phyloP scores from a whole-genome alignment of 2,329 filamentous ascomycete species.

The Ophiocordyceps unilateralis region DNA sequence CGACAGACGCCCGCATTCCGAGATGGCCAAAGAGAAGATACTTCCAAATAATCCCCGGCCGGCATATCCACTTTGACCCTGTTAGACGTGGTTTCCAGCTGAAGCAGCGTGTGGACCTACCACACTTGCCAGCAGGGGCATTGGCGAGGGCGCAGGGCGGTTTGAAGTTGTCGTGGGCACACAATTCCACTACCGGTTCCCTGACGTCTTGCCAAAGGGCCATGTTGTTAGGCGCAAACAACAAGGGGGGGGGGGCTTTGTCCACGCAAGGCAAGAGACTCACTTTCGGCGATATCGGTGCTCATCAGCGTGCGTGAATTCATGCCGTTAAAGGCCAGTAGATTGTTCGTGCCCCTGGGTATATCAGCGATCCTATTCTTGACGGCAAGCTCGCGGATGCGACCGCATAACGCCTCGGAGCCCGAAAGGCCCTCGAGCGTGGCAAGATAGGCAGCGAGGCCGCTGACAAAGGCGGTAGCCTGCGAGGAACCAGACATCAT shows the following conservation, averaged over 20 bases:
- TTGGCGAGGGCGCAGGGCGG: background rate
- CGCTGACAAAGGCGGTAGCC: background rate
- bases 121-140: background rate
- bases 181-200: background rate
- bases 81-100: background rate
- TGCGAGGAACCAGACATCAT: background rate
- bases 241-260: too few species aligned
- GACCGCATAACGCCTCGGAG: slow-evolving; percentile 26
- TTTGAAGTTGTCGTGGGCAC: background rate
- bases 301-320: background rate
- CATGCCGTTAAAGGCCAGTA: slow-evolving; percentile 33
- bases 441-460: background rate
- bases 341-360: slow-evolving; percentile 25
- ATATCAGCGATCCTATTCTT: slow-evolving; percentile 20
- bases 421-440: slow-evolving; percentile 15
- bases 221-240: too few species aligned
- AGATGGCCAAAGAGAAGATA: background rate
- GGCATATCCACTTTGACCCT: too few species aligned
- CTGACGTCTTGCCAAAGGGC: background rate
- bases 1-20: background rate
- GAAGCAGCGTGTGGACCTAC: background rate
- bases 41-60: too few species aligned
- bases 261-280: too few species aligned
- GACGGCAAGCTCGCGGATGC: slow-evolving; percentile 24
- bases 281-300: too few species aligned